Evolutionary conservation across 73 alveolate species (phyloP), one percentile per base, ranked within the genome.

Genomic region (Paramecium biaurelia): DNA sequence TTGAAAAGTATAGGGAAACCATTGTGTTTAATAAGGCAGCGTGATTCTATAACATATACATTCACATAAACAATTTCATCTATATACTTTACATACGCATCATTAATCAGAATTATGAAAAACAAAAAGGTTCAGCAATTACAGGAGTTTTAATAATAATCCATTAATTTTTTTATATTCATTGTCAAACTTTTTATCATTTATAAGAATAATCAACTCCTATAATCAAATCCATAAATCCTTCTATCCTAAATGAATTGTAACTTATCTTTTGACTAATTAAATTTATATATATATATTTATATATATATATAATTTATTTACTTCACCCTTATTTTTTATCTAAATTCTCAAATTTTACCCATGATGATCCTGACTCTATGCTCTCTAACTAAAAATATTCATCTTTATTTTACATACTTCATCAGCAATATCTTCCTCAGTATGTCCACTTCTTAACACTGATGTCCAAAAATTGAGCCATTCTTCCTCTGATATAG

Each of bases 401-500:
- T 53, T 53, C 9, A 79, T 0, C 0, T 14, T 26, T 4, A 42
- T 32, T 1, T 2, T 59, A 59, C 21, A 37, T 89, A 89, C 94
- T 47, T 89, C 94, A 9, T 89, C 94, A 28, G 70, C 21, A 26
- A 89, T 89, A 7, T 89, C 94, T 26, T 89, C 79, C 32, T 89
- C 94, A 7, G 94, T 43, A 34, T 89, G 94, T 4, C 94, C 94
- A 43, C 70, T 63, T 70, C 90, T 89, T 15, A 58, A 32, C 9
- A 89, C 94, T 70, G 70, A 76, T 42, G 79, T 49, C 94, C 94
- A 89, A 67, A 89, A 89, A 76, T 70, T 82, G 0, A 89, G 37
- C 94, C 94, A 89, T 92, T 93, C 96, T 37, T 96, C 97, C 59
- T 93, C 90, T 11, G 95, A 92, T 34, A 92, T 84, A 0, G 93